Evolutionary conservation across 1,284 basidiomycete genomes (phyloP), one percentile per base, ranked within the genome.

Genomic region (Puccinia polysora): DNA sequence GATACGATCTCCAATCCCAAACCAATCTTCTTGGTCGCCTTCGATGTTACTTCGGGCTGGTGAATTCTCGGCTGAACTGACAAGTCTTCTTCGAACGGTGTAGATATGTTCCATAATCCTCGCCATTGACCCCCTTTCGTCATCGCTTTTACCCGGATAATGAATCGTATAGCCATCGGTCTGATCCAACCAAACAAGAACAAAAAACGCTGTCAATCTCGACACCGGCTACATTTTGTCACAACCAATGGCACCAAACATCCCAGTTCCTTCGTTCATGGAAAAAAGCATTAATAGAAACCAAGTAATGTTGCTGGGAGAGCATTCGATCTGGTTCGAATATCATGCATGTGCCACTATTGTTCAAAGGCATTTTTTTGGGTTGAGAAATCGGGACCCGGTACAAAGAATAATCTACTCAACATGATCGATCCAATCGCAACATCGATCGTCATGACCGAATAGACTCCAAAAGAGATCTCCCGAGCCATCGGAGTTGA

Each of bases 391-490:
- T n/a, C n/a, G n/a, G n/a, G n/a, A n/a, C n/a, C n/a, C n/a, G n/a
- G n/a, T n/a, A n/a, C n/a, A n/a, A n/a, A n/a, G n/a, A n/a, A n/a
- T n/a, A n/a, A n/a, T n/a, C n/a, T n/a, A 70, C 45, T 60, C 40
- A 70, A 70, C 64, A 65, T 78, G 76, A 32, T 76, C 74, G 28
- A 77, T 75, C 49, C 73, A 79, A 28, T 74, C n/a, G 59, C 76
- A 77, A 65, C 76, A 77, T 8, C 73, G 59, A 58, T 76, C 77
- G 47, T 78, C 78, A 64, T 78, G 76, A 32, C 78, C 78, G 55
- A 79, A 79, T n/a, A 78, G 58, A 28, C 75, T 76, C 77, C 76
- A 79, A 63, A 76, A 79, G 20, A 75, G 23, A 53, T 75, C 77
- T 43, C 78, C 78, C 4, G 68, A 75, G 23, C 74, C 67, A 38